Conservation (phyloP, 148 eudicot genomes). For the Drosera capensis region DNA sequence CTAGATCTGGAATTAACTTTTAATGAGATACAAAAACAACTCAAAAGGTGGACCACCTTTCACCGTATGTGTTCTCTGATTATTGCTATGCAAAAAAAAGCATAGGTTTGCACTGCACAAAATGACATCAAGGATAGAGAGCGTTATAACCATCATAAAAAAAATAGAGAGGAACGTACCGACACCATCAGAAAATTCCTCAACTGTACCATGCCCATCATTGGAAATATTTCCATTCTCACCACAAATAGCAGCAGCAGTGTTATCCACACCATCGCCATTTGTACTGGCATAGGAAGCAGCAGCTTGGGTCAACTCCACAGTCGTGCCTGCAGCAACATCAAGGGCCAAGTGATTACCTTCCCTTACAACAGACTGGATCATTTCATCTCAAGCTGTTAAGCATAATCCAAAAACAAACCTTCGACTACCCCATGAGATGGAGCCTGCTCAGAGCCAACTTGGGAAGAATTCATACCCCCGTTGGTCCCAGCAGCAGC, state of each 20-base stretch:
- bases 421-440: slow-evolving; percentile 7
- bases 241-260: slow-evolving; percentile 9
- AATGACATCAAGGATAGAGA: not conserved
- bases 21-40: no score
- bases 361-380: slow-evolving; percentile 18
- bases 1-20: no score
- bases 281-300: slow-evolving; percentile 32
- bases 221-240: slow-evolving; percentile 40
- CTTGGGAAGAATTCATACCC: slow-evolving; percentile 1
- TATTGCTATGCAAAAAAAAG: not conserved
- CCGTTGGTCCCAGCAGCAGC: slow-evolving; percentile 18
- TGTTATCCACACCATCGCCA: slow-evolving; percentile 16
- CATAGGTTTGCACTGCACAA: no score
- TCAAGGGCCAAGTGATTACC: slow-evolving; percentile 16
- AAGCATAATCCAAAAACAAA: slow-evolving; percentile 12
- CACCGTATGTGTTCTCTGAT: no score
- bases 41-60: no score
- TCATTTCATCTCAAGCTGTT: slow-evolving; percentile 19
- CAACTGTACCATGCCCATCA: slow-evolving; percentile 26
- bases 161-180: slow-evolving; percentile 21
- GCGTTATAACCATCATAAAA: not conserved
- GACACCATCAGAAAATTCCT: slow-evolving; percentile 33
- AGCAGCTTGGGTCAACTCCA: slow-evolving; percentile 25
- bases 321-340: slow-evolving; percentile 20
- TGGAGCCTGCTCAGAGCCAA: slow-evolving; percentile 4